Base-by-base conservation (phyloP, 2,329 filamentous ascomycete genomes). In the Penicillium hesseltinei region DNA sequence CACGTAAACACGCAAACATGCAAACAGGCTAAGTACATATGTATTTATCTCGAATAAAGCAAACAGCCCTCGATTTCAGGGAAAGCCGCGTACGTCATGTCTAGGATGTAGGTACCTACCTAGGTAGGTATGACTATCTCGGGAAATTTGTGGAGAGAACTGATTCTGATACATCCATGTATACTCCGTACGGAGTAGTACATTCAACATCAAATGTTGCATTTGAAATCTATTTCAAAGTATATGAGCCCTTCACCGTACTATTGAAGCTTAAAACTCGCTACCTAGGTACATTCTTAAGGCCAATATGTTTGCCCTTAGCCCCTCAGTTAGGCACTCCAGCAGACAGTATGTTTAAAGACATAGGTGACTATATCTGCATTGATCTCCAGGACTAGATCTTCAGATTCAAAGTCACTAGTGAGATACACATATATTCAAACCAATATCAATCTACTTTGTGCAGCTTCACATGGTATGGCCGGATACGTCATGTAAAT, bases 401-500 rank as follows among this genome's bases (percentile, higher is more conserved):
- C 50, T 21, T 23, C 7, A 19, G 21, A 33, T 44, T n/a, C 6
- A 27, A 6, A 23, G 11, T 27, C 7, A 3, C 36, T 9, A 38
- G 19, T 33, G n/a, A 40, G 23, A 39, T 17, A 27, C 40, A n/a
- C 15, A n/a, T 36, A 23, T n/a, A 39, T 40, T 48, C 36, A 27
- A 35, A 27, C 44, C 43, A 54, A 54, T 54, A 21, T 23, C 27
- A 42, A 21, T 33, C 15, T 19, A 40, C 27, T 17, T 21, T 2
- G 5, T 47, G 9, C 33, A 25, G 36, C 36, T 47, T 47, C 49
- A 47, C 49, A 56, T 45, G 38, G 53, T 35, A 23, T 48, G 38
- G 39, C 44, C 45, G 57, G 42, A 51, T 61, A 67, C 64, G 65
- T 65, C 65, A 67, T 67, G 55, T 2, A 0, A 0, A 43, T 62